phyloP scores from a whole-genome alignment of 768 basidiomycete species.

The Tephrocybe sp. region DNA sequence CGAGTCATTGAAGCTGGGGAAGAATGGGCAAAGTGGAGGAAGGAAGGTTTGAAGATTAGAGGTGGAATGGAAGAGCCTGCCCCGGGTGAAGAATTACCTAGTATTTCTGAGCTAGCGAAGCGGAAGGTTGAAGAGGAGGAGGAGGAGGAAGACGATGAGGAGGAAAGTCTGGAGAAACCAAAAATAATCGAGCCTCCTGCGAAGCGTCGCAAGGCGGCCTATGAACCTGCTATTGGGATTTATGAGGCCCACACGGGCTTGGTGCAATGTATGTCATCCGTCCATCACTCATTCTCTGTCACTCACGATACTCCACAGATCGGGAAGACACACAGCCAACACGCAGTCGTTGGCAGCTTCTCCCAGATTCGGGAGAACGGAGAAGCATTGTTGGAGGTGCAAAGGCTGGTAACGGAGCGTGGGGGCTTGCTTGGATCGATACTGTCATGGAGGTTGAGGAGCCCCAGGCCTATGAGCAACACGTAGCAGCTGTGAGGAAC shows the following conservation, averaged over 20 bases:
- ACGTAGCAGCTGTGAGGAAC: not conserved
- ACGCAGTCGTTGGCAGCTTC: slow-evolving; percentile 52
- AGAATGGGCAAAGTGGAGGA: slow-evolving; percentile 60
- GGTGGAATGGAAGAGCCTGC: slow-evolving; percentile 38
- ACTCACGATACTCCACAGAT: slow-evolving; percentile 40
- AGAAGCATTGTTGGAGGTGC: slow-evolving; percentile 60
- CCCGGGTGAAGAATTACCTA: slow-evolving; percentile 24
- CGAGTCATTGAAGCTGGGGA: slow-evolving; percentile 61
- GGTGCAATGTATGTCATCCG: slow-evolving; percentile 59
- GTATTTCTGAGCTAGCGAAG: slow-evolving; percentile 7
- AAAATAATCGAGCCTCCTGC: slow-evolving; percentile 16
- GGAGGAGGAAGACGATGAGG: slow-evolving; percentile 24
- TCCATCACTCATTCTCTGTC: not conserved
- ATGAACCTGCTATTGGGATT: slow-evolving; percentile 54
- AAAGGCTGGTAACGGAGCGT: slow-evolving; percentile 74
- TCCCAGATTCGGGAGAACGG: slow-evolving; percentile 44
- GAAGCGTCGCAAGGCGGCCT: slow-evolving; percentile 26
- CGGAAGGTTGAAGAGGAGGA: slow-evolving; percentile 31
- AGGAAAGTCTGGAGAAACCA: slow-evolving; percentile 12
- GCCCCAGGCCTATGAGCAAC: not conserved
- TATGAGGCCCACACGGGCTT: slow-evolving; percentile 83
- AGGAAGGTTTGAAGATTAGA: slow-evolving; percentile 47
- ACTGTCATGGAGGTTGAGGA: slow-evolving; percentile 39
- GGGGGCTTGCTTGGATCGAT: slow-evolving; percentile 81
- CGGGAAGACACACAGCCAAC: slow-evolving; percentile 79